A percentile compares a stretch with the other conserved stretches of the same genome.
phyloP scores from a whole-genome alignment of 2,329 filamentous ascomycete genomes.

The Diaporthe capsici region DNA sequence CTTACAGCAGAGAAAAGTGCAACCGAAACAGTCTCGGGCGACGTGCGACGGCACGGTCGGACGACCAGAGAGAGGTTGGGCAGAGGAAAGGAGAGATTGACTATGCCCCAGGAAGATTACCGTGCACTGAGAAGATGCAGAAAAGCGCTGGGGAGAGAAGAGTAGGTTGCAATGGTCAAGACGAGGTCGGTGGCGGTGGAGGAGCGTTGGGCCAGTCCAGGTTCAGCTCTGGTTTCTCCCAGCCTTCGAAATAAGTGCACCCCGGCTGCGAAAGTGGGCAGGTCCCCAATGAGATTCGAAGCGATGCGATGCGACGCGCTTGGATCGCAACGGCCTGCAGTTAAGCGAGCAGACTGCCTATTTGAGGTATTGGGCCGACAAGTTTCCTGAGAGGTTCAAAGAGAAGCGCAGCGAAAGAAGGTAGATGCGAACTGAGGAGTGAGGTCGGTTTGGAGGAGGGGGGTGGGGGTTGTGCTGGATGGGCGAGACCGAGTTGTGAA shows the following conservation, averaged over 20 bases:
- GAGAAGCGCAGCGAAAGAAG: conserved; percentile 1
- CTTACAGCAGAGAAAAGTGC: conserved; percentile 37
- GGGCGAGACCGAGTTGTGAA: neutral
- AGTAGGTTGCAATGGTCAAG: conserved; percentile 23
- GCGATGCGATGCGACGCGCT: conserved; percentile 30
- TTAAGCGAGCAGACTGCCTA: conserved; percentile 23
- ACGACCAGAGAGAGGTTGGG: conserved; percentile 5
- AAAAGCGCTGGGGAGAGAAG: conserved; percentile 17
- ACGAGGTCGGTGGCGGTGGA: conserved; percentile 35
- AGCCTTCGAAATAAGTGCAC: conserved; percentile 40
- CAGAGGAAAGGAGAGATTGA: conserved; percentile 2
- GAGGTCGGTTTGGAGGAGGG: conserved; percentile 13
- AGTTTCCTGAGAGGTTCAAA: neutral
- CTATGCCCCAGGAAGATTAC: conserved; percentile 11
- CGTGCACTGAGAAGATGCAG: conserved; percentile 7
- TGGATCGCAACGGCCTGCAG: conserved; percentile 38
- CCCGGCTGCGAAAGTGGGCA: conserved; percentile 37
- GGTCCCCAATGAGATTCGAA: conserved; percentile 28
- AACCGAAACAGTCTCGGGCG: conserved; percentile 31
- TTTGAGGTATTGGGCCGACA: conserved; percentile 4
- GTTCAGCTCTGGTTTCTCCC: conserved; percentile 38
- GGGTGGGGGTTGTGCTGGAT: neutral
- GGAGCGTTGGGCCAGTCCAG: conserved; percentile 35
- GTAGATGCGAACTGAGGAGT: neutral
- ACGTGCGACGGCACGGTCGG: conserved; percentile 31